Conservation (phyloP, 768 basidiomycete genomes). For the Collybia nuda region DNA sequence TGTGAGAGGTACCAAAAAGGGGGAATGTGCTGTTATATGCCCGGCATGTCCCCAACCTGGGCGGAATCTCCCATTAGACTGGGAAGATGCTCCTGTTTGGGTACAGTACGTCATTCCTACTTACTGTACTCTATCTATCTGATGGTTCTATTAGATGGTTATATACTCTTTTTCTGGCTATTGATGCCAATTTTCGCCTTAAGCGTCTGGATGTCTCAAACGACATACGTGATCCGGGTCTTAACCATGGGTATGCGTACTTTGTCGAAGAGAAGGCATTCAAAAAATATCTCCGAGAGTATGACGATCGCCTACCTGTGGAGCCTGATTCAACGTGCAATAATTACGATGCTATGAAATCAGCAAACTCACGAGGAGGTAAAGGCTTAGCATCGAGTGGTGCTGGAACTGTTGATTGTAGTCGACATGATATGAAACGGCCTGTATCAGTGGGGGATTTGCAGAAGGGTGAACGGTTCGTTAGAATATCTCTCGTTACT, state of each 20-base stretch:
- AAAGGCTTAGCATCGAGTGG: constrained; percentile 19
- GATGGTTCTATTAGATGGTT: not conserved
- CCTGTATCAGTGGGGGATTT: constrained; percentile 25
- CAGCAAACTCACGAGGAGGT: constrained; percentile 13
- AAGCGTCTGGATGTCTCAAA: constrained; percentile 7
- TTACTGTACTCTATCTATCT: no score
- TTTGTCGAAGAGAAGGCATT: constrained; percentile 12
- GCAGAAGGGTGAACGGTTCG: constrained; percentile 30
- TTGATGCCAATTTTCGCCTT: constrained; percentile 9
- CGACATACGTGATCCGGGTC: constrained; percentile 3
- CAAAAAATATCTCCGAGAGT: constrained; percentile 8
- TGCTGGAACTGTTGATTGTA: constrained; percentile 24
- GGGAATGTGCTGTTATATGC: constrained; percentile 27
- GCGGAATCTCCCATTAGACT: constrained; percentile 25
- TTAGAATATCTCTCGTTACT: not conserved
- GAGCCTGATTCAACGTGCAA: not conserved
- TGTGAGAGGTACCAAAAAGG: constrained; percentile 13
- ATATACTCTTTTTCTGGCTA: constrained; percentile 2
- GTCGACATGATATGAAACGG: constrained; percentile 27
- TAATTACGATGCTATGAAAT: constrained; percentile 24
- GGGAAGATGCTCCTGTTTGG: constrained; percentile 14
- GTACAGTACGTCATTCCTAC: constrained; percentile 9
- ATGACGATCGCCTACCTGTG: constrained; percentile 6
- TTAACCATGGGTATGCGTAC: constrained; percentile 13
- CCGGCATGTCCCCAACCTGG: constrained; percentile 32